A percentile compares a stretch with the other conserved stretches of the same genome.
These are phyloP conservation scores for Solanum chaucha DNA, from an alignment of 257 asterid genomes.

Conservation along the genomic window DNA sequence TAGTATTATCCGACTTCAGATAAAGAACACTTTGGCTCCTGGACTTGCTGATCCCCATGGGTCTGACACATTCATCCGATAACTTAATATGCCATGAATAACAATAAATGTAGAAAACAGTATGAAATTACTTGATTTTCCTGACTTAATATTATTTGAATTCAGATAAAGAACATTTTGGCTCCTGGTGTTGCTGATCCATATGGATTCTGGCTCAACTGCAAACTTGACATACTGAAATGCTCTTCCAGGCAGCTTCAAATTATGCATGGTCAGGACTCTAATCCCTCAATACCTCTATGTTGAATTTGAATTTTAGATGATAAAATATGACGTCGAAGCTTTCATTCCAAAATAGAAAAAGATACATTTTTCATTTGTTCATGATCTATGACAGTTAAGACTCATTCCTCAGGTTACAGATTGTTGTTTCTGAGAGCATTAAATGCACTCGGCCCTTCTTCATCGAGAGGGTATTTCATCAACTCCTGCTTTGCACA, in stretches of 20 bases:
- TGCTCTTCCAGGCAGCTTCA: slow-evolving; percentile 56
- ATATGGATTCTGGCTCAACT: slow-evolving; percentile 55
- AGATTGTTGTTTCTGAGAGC: slow-evolving; percentile 32
- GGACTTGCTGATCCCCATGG: slow-evolving; percentile 68
- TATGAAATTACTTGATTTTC: neutral
- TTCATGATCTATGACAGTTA: neutral
- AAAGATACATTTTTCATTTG: neutral
- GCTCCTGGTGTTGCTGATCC: slow-evolving; percentile 80
- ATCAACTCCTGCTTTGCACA: slow-evolving; percentile 84
- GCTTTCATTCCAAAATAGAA: too few species aligned
- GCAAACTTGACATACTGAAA: slow-evolving; percentile 48
- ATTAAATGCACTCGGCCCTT: slow-evolving; percentile 32
- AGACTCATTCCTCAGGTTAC: neutral
- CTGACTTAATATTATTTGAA: neutral
- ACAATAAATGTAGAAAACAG: neutral
- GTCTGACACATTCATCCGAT: neutral
- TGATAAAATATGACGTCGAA: too few species aligned
- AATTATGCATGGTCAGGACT: slow-evolving; percentile 48
- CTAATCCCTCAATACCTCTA: neutral
- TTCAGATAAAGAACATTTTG: slow-evolving; percentile 60
- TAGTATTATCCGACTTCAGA: slow-evolving; percentile 22
- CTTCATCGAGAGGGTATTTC: slow-evolving; percentile 59
- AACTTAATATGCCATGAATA: neutral
- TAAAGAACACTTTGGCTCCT: slow-evolving; percentile 65
- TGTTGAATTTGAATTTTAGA: neutral